These are phyloP conservation scores for Aspergillus sclerotialis DNA, from an alignment of 2,329 filamentous ascomycete species.

Conservation along the genomic window DNA sequence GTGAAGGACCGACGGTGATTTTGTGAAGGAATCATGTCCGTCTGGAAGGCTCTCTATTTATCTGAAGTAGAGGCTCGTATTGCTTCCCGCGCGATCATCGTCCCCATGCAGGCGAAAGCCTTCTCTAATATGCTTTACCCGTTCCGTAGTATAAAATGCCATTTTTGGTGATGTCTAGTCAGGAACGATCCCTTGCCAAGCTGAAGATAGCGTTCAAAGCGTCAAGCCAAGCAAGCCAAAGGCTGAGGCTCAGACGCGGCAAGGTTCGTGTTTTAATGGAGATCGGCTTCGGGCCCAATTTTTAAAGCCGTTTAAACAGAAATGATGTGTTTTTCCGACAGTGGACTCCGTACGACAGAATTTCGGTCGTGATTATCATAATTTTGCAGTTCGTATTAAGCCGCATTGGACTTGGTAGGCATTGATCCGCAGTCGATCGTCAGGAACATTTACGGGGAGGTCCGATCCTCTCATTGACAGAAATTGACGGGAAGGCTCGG, in stretches of 20 bases:
- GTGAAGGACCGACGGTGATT: no score
- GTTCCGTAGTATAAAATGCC: background rate
- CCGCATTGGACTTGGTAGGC: no score
- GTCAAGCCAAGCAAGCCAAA: no score
- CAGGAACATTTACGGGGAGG: no score
- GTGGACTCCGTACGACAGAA: conserved; percentile 2
- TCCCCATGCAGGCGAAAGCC: background rate
- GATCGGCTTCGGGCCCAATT: background rate
- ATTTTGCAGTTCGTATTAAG: conserved; percentile 5
- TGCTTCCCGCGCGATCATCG: background rate
- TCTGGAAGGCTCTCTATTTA: background rate
- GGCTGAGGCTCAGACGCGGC: background rate
- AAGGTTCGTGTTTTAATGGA: conserved; percentile 2
- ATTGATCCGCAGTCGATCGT: no score
- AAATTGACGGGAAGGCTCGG: no score
- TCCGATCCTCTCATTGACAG: no score
- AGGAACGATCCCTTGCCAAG: background rate
- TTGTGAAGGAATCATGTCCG: no score
- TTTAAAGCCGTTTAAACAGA: conserved; percentile 1
- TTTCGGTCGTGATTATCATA: conserved; percentile 3
- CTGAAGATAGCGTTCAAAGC: no score
- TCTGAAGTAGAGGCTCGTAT: background rate
- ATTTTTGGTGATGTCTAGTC: background rate
- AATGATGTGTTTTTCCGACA: background rate
- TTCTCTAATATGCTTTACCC: background rate